A percentile compares a stretch with the other conserved stretches of the same genome.
phyloP scores from a whole-genome alignment of 2,329 filamentous ascomycete species.

The Stemphylium lycopersici region DNA sequence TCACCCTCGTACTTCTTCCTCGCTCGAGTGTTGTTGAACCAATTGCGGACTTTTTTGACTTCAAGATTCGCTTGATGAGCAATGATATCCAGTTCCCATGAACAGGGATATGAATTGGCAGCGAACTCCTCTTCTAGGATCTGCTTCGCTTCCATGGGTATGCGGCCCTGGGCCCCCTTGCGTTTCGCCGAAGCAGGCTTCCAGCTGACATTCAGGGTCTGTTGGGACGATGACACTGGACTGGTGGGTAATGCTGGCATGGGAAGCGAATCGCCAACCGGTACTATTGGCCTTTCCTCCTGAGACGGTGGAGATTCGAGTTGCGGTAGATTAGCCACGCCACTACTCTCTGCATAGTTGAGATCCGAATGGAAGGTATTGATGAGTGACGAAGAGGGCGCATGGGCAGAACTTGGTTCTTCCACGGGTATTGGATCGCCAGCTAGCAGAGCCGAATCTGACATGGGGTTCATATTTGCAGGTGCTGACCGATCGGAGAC shows the following conservation, averaged over 20 bases:
- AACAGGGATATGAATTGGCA: conserved; percentile 43
- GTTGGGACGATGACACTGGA: conserved; percentile 14
- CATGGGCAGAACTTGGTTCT: background rate
- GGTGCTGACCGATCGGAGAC: background rate
- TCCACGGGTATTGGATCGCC: background rate
- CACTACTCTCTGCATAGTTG: background rate
- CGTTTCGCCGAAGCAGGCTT: conserved; percentile 44
- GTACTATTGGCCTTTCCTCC: background rate
- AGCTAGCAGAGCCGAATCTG: background rate
- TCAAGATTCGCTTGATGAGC: conserved; percentile 46
- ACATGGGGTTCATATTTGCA: background rate
- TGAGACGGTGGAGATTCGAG: background rate
- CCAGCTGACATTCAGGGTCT: conserved; percentile 22
- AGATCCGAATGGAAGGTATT: background rate
- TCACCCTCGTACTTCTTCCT: conserved; percentile 39
- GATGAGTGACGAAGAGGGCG: conserved; percentile 13
- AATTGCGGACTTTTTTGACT: conserved; percentile 44
- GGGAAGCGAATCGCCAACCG: background rate
- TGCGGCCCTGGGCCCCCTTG: conserved; percentile 40
- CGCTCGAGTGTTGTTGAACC: conserved; percentile 46
- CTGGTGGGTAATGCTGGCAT: background rate
- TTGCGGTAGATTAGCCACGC: background rate
- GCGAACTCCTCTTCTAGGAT: conserved; percentile 46
- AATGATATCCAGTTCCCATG: conserved; percentile 46
- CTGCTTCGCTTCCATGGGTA: conserved; percentile 39